Conservation (phyloP, 768 basidiomycete species). For the Trametes gibbosa region DNA sequence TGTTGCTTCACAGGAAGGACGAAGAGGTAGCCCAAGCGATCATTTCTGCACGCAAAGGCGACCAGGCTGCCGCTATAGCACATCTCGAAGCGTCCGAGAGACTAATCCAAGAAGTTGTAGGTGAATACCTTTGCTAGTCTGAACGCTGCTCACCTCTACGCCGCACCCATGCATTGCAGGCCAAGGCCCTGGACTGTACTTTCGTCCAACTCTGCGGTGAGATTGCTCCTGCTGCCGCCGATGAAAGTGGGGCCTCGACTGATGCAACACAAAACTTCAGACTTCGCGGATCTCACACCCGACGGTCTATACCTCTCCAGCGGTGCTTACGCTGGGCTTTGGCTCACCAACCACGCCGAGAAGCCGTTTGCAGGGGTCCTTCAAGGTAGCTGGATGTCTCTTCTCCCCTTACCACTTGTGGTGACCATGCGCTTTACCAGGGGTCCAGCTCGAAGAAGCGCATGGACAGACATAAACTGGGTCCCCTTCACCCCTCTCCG, state of each 20-base stretch:
- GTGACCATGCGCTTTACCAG: slow-evolving; percentile 5
- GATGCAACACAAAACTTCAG: background rate
- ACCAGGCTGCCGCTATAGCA: background rate
- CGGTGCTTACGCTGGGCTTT: slow-evolving; percentile 4
- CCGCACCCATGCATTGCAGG: background rate
- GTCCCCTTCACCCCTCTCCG: background rate
- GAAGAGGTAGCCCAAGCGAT: background rate
- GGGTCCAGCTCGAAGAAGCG: slow-evolving; percentile 3
- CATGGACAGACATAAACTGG: background rate
- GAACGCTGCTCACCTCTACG: background rate
- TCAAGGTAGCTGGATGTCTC: background rate
- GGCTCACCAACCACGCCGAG: background rate
- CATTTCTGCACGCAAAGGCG: background rate
- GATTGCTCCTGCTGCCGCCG: background rate
- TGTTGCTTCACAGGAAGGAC: too few relatives aligned
- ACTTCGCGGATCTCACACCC: slow-evolving; percentile 1
- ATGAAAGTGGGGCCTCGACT: background rate
- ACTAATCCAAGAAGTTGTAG: background rate
- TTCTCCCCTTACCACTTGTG: background rate
- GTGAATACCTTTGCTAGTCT: background rate
- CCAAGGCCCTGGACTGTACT: slow-evolving; percentile 5
- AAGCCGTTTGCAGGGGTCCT: slow-evolving; percentile 5
- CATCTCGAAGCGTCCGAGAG: background rate
- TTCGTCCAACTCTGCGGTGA: slow-evolving; percentile 12
- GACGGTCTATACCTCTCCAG: background rate